Base-by-base conservation (phyloP, 2,329 filamentous ascomycete genomes). In the Cyphellophora europaea region DNA sequence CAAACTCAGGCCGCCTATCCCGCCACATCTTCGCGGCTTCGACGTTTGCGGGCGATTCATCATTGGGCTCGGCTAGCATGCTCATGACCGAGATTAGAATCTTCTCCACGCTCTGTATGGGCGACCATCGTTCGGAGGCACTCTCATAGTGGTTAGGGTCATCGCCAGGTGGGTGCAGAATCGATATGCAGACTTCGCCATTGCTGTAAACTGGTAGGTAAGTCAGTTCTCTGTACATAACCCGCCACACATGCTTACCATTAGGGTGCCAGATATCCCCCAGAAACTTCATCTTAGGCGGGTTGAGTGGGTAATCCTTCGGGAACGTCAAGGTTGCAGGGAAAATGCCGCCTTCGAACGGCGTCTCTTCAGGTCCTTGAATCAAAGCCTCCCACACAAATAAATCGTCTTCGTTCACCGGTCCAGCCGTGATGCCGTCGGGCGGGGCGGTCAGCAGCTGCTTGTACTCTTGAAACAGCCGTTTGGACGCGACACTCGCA, bases 61-160 rank as follows among this genome's bases (percentile, higher is more conserved):
- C 89, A 60, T 96, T 96, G 41, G 89, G 88, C 63, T 94, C 88
- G 1, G 88, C 88, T 30, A 96, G 74, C 88, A 96, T 96, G 62
- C 86, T 94, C 82, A 96, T 96, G 41, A 96, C 89, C 31, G 79
- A 87, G 38, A 96, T 87, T 49, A 96, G 69, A 49, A 96, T 96
- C 69, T 95, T 96, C 65, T 96, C 91, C 48, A 95, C 89, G 40
- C 82, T 91, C 66, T 96, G 91, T 44, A 96, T 94, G 10, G 89
- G 89, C 17, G 82, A 89, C 89, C 89, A 96, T 44, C 89, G 79
- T 67, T 96, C 91, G 2, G 82, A 87, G 5, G 91, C 89, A 51
- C 89, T 84, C 62, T 96, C 89, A 71, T 96, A 96, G 67, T 94
- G 88, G 66, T 95, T 95, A 36, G 91, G 91, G 61, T 96, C 89